Evolutionary conservation across 441 rosid genomes (phyloP), one percentile per base, ranked within the genome.

Genomic region (Metrosideros polymorpha): DNA sequence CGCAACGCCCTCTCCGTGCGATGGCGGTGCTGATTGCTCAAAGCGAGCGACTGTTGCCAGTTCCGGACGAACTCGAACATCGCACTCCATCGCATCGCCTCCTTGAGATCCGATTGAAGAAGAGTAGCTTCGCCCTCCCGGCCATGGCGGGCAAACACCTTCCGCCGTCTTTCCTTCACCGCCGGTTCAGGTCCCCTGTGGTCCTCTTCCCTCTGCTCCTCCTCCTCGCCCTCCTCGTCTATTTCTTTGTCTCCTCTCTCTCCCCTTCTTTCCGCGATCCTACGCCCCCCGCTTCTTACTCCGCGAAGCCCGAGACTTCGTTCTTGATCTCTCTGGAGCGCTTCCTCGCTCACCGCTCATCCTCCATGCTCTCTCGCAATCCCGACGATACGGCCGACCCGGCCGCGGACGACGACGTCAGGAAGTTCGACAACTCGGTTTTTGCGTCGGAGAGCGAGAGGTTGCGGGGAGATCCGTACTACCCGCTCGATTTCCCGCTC

Each of bases 261-360:
- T 75, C 87, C 83, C 49, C 84, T 84, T 82, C 83, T 3, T 9
- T 54, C 88, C 87, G 66, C 32, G 19, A 56, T 12, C 54, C 75
- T 30, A 5, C 39, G 54, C 76, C 49, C 39, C 59, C 39, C 89
- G 7, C 59, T 27, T 17, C 86, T 76, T 50, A 3, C 56, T 83
- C 84, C 12, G 2, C 52, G 83, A 82, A 19, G 35, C 90, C 95
- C 3, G 94, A 94, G 86, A 94, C 97, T 84, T 97, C 98, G 86
- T 96, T 96, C 84, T 89, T 93, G 27, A 71, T 91, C 86, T 94
- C 98, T 56, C 95, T 97, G 45, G 95, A 93, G 84, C 92, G 82
- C 55, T 95, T 95, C 88, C 93, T 95, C 52, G 53, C 93, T 18
- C 89, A 47, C 9, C 89, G 87, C 39, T 39, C 43, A 39, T 77